These are phyloP conservation scores for Drechmeria coniospora DNA, from an alignment of 2,329 filamentous ascomycete genomes.

Conservation along the genomic window DNA sequence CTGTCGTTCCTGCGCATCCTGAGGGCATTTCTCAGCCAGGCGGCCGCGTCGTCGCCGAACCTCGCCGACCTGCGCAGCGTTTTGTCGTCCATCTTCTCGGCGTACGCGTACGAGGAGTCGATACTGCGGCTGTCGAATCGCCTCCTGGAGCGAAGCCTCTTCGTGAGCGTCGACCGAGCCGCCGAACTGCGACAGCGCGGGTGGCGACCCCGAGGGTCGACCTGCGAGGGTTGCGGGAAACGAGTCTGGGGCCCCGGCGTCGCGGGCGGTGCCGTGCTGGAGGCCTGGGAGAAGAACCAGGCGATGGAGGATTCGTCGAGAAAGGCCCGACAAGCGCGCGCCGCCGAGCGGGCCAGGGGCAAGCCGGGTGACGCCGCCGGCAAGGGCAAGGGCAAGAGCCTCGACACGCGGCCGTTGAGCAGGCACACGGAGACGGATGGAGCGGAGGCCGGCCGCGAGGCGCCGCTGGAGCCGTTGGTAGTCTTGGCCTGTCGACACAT, in stretches of 20 bases:
- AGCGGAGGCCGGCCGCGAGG: slow-evolving; percentile 17
- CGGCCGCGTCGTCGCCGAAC: slow-evolving; percentile 67
- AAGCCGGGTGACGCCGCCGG: slow-evolving; percentile 15
- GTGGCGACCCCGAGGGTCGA: slow-evolving; percentile 76
- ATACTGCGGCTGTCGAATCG: slow-evolving; percentile 74
- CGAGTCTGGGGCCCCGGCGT: slow-evolving; percentile 83
- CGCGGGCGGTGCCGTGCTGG: slow-evolving; percentile 54
- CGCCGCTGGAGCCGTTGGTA: slow-evolving; percentile 47
- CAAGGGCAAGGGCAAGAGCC: slow-evolving; percentile 29
- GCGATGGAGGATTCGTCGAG: slow-evolving; percentile 29
- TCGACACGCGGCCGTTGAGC: slow-evolving; percentile 24
- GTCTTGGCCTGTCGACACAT: slow-evolving; percentile 57
- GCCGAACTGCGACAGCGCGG: slow-evolving; percentile 64
- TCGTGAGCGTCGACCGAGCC: slow-evolving; percentile 64
- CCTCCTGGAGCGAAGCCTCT: slow-evolving; percentile 77
- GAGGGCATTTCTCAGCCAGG: slow-evolving; percentile 72
- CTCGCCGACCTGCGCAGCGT: slow-evolving; percentile 76
- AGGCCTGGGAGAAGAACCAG: slow-evolving; percentile 60
- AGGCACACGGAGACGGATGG: slow-evolving; percentile 19
- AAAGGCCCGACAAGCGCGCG: slow-evolving; percentile 24
- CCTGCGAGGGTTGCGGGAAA: slow-evolving; percentile 72
- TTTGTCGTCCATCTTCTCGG: slow-evolving; percentile 78
- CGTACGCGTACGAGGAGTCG: slow-evolving; percentile 88
- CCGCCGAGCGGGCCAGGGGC: slow-evolving; percentile 22
- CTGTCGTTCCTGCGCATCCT: slow-evolving; percentile 79